Evolutionary conservation across 345 rosid genomes (phyloP).

Genomic region (Bruguiera parviflora): DNA sequence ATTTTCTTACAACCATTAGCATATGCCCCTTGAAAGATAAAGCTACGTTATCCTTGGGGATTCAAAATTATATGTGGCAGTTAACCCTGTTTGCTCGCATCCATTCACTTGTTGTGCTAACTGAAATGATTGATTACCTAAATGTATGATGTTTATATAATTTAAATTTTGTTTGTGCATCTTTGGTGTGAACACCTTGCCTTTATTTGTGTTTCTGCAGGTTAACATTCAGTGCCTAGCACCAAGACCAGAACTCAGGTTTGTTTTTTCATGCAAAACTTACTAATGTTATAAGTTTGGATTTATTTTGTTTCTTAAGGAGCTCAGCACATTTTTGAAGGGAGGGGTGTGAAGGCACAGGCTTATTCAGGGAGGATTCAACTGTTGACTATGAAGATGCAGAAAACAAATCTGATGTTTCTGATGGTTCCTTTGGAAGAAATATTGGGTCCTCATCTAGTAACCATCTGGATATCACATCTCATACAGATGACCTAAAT

Average conservation of each 20-base stretch:
- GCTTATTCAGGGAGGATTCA: constrained; percentile 35
- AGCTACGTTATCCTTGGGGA: too few species aligned
- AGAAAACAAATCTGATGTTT: constrained; percentile 57
- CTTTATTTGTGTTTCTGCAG: constrained; percentile 32
- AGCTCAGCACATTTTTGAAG: constrained; percentile 30
- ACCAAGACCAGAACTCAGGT: constrained; percentile 49
- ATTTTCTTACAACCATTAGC: too few species aligned
- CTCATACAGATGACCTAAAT: constrained; percentile 36
- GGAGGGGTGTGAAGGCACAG: constrained; percentile 41
- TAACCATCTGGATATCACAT: constrained; percentile 37
- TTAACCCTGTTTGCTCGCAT: too few species aligned
- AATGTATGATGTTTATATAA: too few species aligned
- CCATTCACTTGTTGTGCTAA: too few species aligned
- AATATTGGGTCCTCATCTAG: constrained; percentile 61
- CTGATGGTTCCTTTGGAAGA: constrained; percentile 40
- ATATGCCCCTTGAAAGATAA: too few species aligned
- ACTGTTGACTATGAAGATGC: constrained; percentile 35
- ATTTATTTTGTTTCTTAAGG: constrained; percentile 28
- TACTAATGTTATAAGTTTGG: constrained; percentile 1
- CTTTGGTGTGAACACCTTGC: background rate
- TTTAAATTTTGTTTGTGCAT: too few species aligned
- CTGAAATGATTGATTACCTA: too few species aligned
- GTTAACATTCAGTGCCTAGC: constrained; percentile 52
- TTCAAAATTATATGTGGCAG: too few species aligned
- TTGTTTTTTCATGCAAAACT: constrained; percentile 12